These are phyloP conservation scores for Aspergillus arachidicola DNA, from an alignment of 2,329 filamentous ascomycete genomes.

Conservation along the genomic window DNA sequence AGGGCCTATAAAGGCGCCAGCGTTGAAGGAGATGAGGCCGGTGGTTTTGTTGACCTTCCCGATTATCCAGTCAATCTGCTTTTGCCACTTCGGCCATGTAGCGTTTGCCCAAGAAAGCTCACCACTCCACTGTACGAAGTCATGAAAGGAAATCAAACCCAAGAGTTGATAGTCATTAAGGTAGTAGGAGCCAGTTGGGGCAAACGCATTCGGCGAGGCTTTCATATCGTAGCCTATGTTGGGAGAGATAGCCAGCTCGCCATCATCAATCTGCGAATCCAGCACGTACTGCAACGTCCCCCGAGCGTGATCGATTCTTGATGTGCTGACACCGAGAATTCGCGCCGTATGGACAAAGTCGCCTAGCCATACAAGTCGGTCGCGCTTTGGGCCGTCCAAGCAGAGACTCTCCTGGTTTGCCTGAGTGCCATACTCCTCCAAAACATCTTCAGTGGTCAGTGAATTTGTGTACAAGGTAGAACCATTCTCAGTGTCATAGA, in stretches of 20 bases:
- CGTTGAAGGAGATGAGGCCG: neutral
- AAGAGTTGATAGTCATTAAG: neutral
- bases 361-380: conserved; percentile 45
- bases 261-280: conserved; percentile 12
- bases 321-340: conserved; percentile 19
- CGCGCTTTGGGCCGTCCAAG: conserved; percentile 60
- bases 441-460: conserved; percentile 8
- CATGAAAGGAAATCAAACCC: neutral
- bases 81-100: neutral
- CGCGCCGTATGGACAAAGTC: conserved; percentile 24
- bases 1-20: conserved; percentile 24
- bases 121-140: neutral
- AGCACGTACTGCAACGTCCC: conserved; percentile 18
- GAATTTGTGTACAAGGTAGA: conserved; percentile 18
- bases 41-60: neutral
- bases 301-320: conserved; percentile 14
- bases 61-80: neutral
- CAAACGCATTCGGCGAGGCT: neutral
- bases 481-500: conserved; percentile 16
- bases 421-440: conserved; percentile 18
- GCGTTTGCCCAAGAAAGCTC: neutral
- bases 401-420: conserved; percentile 31
- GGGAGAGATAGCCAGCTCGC: conserved; percentile 15
- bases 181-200: neutral
- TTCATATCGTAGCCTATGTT: conserved; percentile 16